phyloP scores from a whole-genome alignment of 768 basidiomycete species.

The Phylloporus sp. region DNA sequence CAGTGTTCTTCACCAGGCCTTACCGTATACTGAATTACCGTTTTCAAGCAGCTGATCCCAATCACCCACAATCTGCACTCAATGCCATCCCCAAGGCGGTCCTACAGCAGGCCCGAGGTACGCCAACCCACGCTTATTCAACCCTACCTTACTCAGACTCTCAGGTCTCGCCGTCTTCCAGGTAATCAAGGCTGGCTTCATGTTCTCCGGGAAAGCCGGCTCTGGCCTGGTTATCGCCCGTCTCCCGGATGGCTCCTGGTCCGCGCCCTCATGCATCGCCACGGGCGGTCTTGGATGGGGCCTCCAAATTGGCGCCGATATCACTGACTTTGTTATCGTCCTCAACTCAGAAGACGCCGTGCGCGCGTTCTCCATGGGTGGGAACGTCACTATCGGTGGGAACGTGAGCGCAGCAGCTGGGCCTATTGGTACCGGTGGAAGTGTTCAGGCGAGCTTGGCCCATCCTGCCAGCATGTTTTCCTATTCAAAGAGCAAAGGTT shows the following conservation, averaged over 20 bases:
- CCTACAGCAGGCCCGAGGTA: conserved; percentile 84
- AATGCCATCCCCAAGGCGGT: conserved; percentile 94
- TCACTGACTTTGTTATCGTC: conserved; percentile 94
- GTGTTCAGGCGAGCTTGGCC: conserved; percentile 80
- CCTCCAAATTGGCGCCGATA: conserved; percentile 92
- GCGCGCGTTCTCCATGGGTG: conserved; percentile 89
- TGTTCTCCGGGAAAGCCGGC: conserved; percentile 93
- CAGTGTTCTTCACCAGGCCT: conserved; percentile 15
- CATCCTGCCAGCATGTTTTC: conserved; percentile 98
- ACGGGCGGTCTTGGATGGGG: conserved; percentile 95
- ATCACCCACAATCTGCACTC: conserved; percentile 82
- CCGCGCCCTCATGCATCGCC: conserved; percentile 94
- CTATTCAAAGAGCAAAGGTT: conserved; percentile 93
- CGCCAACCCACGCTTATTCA: conserved; percentile 5
- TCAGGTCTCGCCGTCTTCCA: conserved; percentile 92
- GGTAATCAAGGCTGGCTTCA: conserved; percentile 89
- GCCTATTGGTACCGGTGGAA: conserved; percentile 91
- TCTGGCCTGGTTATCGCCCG: conserved; percentile 91
- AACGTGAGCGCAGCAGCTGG: conserved; percentile 83
- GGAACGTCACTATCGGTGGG: conserved; percentile 95
- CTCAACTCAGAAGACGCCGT: conserved; percentile 97
- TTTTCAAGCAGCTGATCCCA: conserved; percentile 67
- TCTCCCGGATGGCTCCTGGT: conserved; percentile 93
- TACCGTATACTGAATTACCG: background rate
- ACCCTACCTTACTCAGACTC: background rate